Evolutionary conservation across 345 rosid species (phyloP), one percentile per base, ranked within the genome.

Genomic region (Chamaenerion angustifolium): DNA sequence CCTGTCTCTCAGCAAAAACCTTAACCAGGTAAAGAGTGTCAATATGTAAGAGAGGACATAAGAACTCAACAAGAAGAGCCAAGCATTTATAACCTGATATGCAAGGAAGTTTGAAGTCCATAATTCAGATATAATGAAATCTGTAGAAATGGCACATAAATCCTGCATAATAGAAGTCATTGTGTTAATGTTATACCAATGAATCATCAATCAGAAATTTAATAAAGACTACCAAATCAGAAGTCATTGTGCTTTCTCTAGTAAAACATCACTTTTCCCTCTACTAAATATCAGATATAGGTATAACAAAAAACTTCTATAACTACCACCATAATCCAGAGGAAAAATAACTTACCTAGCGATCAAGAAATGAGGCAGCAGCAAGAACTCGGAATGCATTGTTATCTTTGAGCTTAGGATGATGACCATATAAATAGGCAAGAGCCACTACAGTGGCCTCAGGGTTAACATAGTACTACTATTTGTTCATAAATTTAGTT

Each of bases 1-100:
- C 98, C 78, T 90, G 98, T 71, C 83, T 73, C 80, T 90, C 98
- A 0, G 98, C 94, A 73, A 90, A 90, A 21, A 86, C 87, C 98
- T 89, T 65, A 65, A 51, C 41, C 35, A 59, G 40, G 51, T 31
- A 41, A 31, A 55, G 10, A 40, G 48, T 13, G 43, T 10, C 23
- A 45, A 55, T 45, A 46, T 37, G 52, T n/a, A 10, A 12, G 31
- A 45, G 42, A 16, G 18, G 25, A 58, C 7, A 42, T 43, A 19
- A 43, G 25, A 6, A 12, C 17, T 13, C 16, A 4, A n/a, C 16
- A 23, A 25, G 21, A 12, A 7, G 37, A 12, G 37, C 43, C 48
- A 56, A 58, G 53, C 16, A 55, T 55, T 46, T 55, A 42, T 45
- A 71, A 89, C 97, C 98, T 90, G 98, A 67, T 90, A 83, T 9